phyloP scores from a whole-genome alignment of 148 eudicot species.

The Amaranthus palmeri region DNA sequence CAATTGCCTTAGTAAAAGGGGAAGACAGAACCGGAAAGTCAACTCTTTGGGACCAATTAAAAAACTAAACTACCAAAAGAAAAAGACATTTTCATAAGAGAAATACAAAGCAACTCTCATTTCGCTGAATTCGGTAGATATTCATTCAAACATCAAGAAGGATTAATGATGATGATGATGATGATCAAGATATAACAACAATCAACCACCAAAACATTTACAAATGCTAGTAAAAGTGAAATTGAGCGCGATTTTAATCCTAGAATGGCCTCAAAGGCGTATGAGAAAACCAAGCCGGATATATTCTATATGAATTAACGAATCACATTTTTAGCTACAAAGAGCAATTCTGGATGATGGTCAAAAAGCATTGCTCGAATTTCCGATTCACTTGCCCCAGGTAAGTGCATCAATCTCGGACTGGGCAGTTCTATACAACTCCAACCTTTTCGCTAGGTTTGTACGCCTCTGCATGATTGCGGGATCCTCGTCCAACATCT shows the following conservation, averaged over 20 bases:
- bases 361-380: not conserved
- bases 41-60: no score
- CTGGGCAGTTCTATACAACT: slow-evolving; percentile 85
- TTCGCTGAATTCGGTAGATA: not conserved
- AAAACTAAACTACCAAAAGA: not conserved
- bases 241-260: not conserved
- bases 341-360: slow-evolving; percentile 3
- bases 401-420: slow-evolving; percentile 86
- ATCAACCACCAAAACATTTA: slow-evolving; percentile 11
- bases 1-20: no score
- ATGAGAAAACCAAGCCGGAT: slow-evolving; percentile 17
- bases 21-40: no score
- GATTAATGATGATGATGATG: not conserved
- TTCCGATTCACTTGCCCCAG: slow-evolving; percentile 52
- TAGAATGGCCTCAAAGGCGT: slow-evolving; percentile 18
- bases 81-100: not conserved
- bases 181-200: not conserved
- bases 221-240: slow-evolving; percentile 15
- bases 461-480: slow-evolving; percentile 81
- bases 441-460: slow-evolving; percentile 72
- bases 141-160: slow-evolving; percentile 2
- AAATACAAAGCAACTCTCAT: slow-evolving; percentile 7
- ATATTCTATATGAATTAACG: slow-evolving; percentile 23
- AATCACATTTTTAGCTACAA: slow-evolving; percentile 18
- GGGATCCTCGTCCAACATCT: slow-evolving; percentile 90